Evolutionary conservation across 176 grass and related monocot species (phyloP).

Genomic region (Aegilops longissima): DNA sequence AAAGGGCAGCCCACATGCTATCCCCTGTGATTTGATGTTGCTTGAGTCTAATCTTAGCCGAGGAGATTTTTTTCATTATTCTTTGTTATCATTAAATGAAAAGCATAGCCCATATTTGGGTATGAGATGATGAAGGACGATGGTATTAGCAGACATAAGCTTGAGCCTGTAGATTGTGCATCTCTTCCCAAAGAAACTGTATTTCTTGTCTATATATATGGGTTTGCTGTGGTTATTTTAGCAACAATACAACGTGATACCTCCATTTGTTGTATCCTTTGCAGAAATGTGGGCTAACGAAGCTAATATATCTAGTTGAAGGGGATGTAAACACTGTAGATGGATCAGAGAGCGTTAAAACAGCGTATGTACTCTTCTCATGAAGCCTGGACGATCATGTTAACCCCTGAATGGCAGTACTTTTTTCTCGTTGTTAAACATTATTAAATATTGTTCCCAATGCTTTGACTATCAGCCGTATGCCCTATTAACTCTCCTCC

Average conservation of each 20-base stretch:
- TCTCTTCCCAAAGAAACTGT: neutral
- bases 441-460: neutral
- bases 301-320: slow-evolving; percentile 94
- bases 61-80: neutral
- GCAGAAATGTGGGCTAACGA: slow-evolving; percentile 76
- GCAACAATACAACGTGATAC: neutral
- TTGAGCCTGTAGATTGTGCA: neutral
- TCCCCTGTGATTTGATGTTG: neutral
- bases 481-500: slow-evolving; percentile 13
- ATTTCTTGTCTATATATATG: neutral
- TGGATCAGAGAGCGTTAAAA: slow-evolving; percentile 61
- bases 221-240: slow-evolving; percentile 2
- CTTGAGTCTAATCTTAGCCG: neutral
- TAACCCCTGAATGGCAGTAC: neutral
- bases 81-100: slow-evolving; percentile 7
- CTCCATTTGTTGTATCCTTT: slow-evolving; percentile 18
- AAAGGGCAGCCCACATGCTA: neutral
- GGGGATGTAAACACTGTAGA: slow-evolving; percentile 64
- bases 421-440: slow-evolving; percentile 3
- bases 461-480: neutral
- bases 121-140: neutral
- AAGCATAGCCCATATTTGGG: neutral
- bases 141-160: slow-evolving; percentile 14
- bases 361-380: slow-evolving; percentile 56
- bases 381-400: neutral